These are phyloP conservation scores for Aspergillus sp. DNA, from an alignment of 2,329 filamentous ascomycete genomes.

Conservation along the genomic window DNA sequence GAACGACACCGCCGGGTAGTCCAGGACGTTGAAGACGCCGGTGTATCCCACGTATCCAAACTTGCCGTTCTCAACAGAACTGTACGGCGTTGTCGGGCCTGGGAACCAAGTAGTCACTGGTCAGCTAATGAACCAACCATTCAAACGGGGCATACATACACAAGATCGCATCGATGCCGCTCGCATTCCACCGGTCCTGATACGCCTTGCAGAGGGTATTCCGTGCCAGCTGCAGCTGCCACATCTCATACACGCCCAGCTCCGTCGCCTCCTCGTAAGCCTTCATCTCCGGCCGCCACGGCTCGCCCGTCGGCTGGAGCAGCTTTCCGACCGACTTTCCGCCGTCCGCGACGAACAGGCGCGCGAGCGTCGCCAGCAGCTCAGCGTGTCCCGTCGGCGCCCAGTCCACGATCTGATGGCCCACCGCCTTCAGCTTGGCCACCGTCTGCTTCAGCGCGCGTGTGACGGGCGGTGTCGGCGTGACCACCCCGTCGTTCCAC, in stretches of 20 bases:
- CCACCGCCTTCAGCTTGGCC: constrained; percentile 57
- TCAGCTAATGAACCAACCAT: neutral
- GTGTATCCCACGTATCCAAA: constrained; percentile 19
- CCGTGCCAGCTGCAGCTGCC: constrained; percentile 50
- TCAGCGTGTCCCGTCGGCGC: constrained; percentile 23
- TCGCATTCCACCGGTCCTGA: constrained; percentile 15
- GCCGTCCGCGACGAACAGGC: constrained; percentile 51
- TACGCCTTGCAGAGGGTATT: constrained; percentile 39
- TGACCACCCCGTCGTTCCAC: constrained; percentile 61
- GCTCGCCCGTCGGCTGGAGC: constrained; percentile 23
- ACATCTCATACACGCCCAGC: constrained; percentile 46
- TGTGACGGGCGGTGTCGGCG: constrained; percentile 62
- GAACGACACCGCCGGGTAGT: constrained; percentile 20
- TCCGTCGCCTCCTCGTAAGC: constrained; percentile 45
- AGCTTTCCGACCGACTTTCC: constrained; percentile 41
- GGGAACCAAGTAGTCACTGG: neutral
- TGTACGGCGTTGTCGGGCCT: constrained; percentile 21
- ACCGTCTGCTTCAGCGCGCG: constrained; percentile 54
- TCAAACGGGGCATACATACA: constrained; percentile 9
- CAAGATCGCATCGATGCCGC: constrained; percentile 17
- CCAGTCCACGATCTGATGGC: constrained; percentile 40
- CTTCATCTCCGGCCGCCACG: constrained; percentile 51
- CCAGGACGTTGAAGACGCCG: constrained; percentile 20
- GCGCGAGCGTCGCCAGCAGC: neutral
- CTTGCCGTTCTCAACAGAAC: constrained; percentile 17